Evolutionary conservation across 179 eudicot genomes (phyloP).

Genomic region (Heliamphora pulchella): DNA sequence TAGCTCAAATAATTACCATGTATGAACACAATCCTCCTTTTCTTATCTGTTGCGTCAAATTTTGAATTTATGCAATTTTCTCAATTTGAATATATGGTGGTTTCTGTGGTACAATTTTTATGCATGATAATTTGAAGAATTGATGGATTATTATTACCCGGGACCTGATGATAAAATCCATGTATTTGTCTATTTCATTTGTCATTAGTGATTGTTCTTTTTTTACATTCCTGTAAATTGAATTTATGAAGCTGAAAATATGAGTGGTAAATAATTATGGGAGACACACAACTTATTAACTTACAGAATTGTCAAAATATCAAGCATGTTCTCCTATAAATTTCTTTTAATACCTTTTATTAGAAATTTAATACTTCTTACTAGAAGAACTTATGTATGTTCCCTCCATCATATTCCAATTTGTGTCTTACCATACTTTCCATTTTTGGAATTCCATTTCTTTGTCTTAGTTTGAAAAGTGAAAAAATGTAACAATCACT

Average conservation of each 20-base stretch:
- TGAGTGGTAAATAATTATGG: background rate
- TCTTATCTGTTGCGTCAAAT: background rate
- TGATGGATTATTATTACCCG: background rate
- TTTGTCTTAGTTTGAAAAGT: too few relatives aligned
- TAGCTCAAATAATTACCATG: slow-evolving; percentile 84
- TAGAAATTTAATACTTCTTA: background rate
- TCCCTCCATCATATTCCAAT: too few relatives aligned
- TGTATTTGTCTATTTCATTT: slow-evolving; percentile 2
- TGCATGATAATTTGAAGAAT: background rate
- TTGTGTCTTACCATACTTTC: too few relatives aligned
- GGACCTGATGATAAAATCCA: background rate
- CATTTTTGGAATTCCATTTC: too few relatives aligned
- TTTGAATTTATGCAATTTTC: slow-evolving; percentile 2
- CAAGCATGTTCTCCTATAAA: background rate
- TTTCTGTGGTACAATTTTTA: background rate
- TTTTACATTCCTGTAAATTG: background rate
- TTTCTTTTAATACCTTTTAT: background rate
- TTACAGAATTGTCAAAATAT: background rate
- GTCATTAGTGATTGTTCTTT: background rate
- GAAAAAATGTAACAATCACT: too few relatives aligned
- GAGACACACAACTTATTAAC: background rate
- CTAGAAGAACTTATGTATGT: background rate
- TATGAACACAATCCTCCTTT: slow-evolving; percentile 23
- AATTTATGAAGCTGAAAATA: background rate
- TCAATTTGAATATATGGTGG: slow-evolving; percentile 3